Evolutionary conservation across 23 red algal species (phyloP), one percentile per base, ranked within the genome.

Genomic region (Cyanidioschyzon merolae): DNA sequence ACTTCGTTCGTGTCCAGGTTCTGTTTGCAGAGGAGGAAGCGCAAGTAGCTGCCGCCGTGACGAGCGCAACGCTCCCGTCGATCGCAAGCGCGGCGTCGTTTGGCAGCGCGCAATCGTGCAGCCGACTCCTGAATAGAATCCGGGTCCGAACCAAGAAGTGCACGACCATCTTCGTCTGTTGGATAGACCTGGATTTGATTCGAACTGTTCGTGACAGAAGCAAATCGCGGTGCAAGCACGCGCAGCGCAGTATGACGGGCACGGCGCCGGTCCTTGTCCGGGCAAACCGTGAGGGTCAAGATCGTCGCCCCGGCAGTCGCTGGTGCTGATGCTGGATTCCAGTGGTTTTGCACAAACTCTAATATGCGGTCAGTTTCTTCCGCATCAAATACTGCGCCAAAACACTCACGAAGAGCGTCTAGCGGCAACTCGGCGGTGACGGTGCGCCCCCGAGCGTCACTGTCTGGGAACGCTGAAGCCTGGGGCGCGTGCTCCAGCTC

Each of bases 21-120:
- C 30, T 79, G 74, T 67, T 98, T 98, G 76, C 86, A 91, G 36
- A 98, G 76, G 30, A 91, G 80, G 80, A 98, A 98, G 16, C 76
- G 34, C 1, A 84, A 18, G 58, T 89, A 57, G 24, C 0, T 30
- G 26, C 37, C 74, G 0, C 29, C 67, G 32, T 35, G 58, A 74
- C 63, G 27, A 0, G 3, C 26, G 26, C 2, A 15, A 36, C 39
- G 30, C 59, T 50, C 67, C 37, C 50, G 71, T 35, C 1, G 37
- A 37, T 74, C 58, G 17, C 1, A 75, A 63, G 38, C 78, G 80
- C n/a, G 85, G 59, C 39, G 57, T 75, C 1, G 79, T 84, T 39
- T 80, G 2, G 68, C 71, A 74, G 37, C 0, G 18, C 1, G 34
- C 0, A 76, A 67, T 38, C 37, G 32, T 24, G 32, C n/a, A 24